Percentiles rank a stretch among this genome's conserved stretches.
phyloP scores from a whole-genome alignment of 805 yeast genomes.

The Huiozyma sinensis region DNA sequence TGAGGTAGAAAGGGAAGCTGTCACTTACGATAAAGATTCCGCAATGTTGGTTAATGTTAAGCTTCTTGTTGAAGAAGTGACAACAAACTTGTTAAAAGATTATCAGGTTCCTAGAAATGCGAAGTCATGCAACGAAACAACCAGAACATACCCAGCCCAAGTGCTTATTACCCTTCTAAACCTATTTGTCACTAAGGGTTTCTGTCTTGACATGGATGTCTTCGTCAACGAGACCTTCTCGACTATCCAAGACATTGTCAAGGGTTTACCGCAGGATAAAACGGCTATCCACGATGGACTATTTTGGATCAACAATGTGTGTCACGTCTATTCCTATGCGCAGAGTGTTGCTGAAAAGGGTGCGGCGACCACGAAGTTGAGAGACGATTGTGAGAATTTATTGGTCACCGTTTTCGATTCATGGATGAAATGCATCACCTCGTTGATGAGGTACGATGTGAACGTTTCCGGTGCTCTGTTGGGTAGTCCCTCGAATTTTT shows the following conservation, averaged over 20 bases:
- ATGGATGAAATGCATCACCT: slow-evolving; percentile 6
- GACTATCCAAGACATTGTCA: slow-evolving; percentile 75
- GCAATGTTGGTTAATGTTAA: too few relatives aligned
- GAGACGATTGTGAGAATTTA: not conserved
- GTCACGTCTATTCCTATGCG: not conserved
- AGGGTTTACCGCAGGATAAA: slow-evolving; percentile 30
- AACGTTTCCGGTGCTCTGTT: slow-evolving; percentile 5
- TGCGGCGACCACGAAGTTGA: not conserved
- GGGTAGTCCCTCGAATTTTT: slow-evolving; percentile 4
- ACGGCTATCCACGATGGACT: slow-evolving; percentile 1
- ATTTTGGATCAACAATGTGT: slow-evolving; percentile 3
- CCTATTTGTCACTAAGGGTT: not conserved
- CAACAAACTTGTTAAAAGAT: slow-evolving; percentile 72
- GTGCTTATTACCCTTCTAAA: not conserved
- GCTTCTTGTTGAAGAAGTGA: slow-evolving; percentile 45
- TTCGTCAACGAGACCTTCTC: slow-evolving; percentile 80
- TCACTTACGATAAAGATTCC: too few relatives aligned
- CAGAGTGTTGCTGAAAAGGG: not conserved
- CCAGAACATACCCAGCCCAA: not conserved
- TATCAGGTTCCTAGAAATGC: slow-evolving; percentile 79
- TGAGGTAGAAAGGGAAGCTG: slow-evolving; percentile 36
- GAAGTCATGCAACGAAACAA: slow-evolving; percentile 60
- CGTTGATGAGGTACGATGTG: slow-evolving; percentile 2
- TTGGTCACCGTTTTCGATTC: slow-evolving; percentile 1
- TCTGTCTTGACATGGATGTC: slow-evolving; percentile 47